Evolutionary conservation across 2,329 filamentous ascomycete genomes (phyloP), one percentile per base, ranked within the genome.

Genomic region (Fusarium sp.): DNA sequence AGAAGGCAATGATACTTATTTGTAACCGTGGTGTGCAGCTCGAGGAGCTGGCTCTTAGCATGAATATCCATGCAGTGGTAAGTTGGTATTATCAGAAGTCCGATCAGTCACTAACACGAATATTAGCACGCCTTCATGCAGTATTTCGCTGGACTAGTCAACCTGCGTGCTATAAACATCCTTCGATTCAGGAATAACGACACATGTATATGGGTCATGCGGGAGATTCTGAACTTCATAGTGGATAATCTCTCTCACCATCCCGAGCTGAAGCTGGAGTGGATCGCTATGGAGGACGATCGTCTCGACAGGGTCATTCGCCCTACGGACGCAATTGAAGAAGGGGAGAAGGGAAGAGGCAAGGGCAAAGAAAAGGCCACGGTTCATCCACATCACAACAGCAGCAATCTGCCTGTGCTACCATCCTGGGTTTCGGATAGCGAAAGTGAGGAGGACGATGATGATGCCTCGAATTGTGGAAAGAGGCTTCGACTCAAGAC

Each of bases 161-260:
- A 81, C 18, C 84, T 91, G 10, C 84, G 85, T 19, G 89, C 88
- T 8, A 81, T 91, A 35, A 87, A 90, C 66, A 84, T 89, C 21
- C 79, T 88, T 42, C 83, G 82, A 38, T 86, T 90, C 65, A 84
- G 86, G 23, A 86, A 85, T 65, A 86, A 88, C 37, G 87, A 90
- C 70, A 86, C 86, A 0, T 90, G 88, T 63, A 80, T 86, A 19
- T 88, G 85, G 81, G 86, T 90, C 12, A 85, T 87, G 79, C 83
- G 84, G 23, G 88, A 91, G 79, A 86, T 87, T 5, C 83, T 86
- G 44, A 84, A 83, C n/a, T 91, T 91, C 76, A 84, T 89, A 33
- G 83, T 89, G 15, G 89, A 91, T 76, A 88, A 83, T 37, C 78
- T 91, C 5, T 84, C 86, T 4, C 87, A 90, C 65, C 83, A 87